Base-by-base conservation (phyloP, 2,329 filamentous ascomycete species). In the Chaetomium globosum region DNA sequence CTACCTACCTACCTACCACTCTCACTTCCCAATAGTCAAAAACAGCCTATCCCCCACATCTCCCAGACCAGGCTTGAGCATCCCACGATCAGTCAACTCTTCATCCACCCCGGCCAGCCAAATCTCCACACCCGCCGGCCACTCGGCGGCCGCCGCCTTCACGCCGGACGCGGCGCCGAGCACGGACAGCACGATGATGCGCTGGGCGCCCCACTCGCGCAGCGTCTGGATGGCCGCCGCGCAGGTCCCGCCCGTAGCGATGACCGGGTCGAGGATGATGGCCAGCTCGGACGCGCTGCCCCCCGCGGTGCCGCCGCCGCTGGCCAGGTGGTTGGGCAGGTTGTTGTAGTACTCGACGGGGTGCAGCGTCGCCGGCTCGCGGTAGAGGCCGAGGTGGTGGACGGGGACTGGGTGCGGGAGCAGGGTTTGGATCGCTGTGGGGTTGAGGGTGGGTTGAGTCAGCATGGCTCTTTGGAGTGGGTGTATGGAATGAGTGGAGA, bases 261-360 rank as follows among this genome's bases (percentile, higher is more conserved):
- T 96, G 71, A 98, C 87, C 3, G 94, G 95, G 75, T 98, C 94
- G 56, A 97, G 85, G 62, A 97, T 81, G 74, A 97, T 90, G 65
- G 93, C 93, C 13, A 97, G 82, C 65, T 77, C 81, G 53, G 79
- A 79, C 16, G 39, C 39, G 39, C 16, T 43, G 36, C 2, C 13
- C 12, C 13, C 36, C 52, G 75, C 72, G 46, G 71, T 67, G 52
- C 75, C 70, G 53, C 74, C 67, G 33, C 77, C 70, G 58, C 75
- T 68, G 57, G 74, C 74, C 48, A 62, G 75, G 79, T 92, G 89
- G 78, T 91, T 89, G 43, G 93, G 93, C 23, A 97, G 88, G 78
- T 97, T 97, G 83, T 97, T 97, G 85, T 97, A 97, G 85, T 97
- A 97, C 79, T 97, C 93, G 65, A 97, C 93, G 3, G 93, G 92